Evolutionary conservation across 2,329 filamentous ascomycete genomes (phyloP).

Genomic region (Daldinia sp.): DNA sequence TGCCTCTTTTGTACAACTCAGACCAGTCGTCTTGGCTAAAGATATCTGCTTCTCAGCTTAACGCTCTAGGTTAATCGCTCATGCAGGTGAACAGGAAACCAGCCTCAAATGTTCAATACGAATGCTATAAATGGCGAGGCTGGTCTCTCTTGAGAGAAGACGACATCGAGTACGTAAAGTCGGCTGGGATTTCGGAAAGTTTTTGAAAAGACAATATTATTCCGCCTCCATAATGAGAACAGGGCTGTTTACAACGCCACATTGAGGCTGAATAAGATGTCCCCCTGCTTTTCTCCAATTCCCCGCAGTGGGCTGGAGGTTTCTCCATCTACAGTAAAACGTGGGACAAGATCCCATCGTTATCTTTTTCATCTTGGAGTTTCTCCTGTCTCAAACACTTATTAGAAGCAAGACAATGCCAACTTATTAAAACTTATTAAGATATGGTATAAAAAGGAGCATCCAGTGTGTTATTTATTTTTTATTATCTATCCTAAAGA

Average conservation of each 20-base stretch:
- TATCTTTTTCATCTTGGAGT: background rate
- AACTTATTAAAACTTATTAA: background rate
- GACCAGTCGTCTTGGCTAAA: background rate
- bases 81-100: background rate
- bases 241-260: background rate
- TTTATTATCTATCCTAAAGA: background rate
- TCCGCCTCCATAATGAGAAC: too few species aligned
- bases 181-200: background rate
- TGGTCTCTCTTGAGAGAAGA: background rate
- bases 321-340: background rate
- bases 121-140: background rate
- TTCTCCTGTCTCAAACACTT: background rate
- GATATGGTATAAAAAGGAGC: background rate
- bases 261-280: background rate
- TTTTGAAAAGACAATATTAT: background rate
- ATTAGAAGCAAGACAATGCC: background rate
- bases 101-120: background rate
- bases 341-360: background rate
- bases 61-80: background rate
- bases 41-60: background rate
- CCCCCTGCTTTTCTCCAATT: background rate
- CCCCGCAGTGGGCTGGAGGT: background rate
- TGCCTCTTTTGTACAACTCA: constrained; percentile 8
- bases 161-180: background rate
- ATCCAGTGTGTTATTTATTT: background rate